Evolutionary conservation across 1,139 yeast species (phyloP).

Genomic region (Kodamaea sp.): DNA sequence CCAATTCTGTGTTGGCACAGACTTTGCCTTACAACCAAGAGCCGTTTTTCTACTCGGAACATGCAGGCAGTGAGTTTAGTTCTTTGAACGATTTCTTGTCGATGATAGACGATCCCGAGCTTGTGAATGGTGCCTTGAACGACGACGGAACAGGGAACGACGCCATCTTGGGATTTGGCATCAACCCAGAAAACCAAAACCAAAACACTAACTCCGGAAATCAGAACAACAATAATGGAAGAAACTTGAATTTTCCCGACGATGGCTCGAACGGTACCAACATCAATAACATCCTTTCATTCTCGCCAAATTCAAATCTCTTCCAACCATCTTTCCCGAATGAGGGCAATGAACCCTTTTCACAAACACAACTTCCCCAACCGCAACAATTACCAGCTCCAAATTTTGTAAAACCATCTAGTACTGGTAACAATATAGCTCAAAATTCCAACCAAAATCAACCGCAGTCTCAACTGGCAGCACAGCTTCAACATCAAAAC

Average conservation of each 20-base stretch:
- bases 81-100: constrained; percentile 86
- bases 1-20: constrained; percentile 40
- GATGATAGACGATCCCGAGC: constrained; percentile 84
- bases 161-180: constrained; percentile 23
- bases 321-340: constrained; percentile 20
- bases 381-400: constrained; percentile 1
- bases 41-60: constrained; percentile 84
- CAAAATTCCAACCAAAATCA: constrained; percentile 8
- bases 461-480: background rate
- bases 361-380: constrained; percentile 11
- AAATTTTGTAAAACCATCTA: constrained; percentile 1
- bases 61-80: constrained; percentile 90
- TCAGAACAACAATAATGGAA: constrained; percentile 1
- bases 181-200: constrained; percentile 2
- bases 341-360: constrained; percentile 13
- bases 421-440: constrained; percentile 13
- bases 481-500: constrained; percentile 2
- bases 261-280: constrained; percentile 9
- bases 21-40: constrained; percentile 58
- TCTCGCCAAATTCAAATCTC: constrained; percentile 31
- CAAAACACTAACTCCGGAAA: constrained; percentile 3
- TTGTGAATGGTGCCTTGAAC: constrained; percentile 52
- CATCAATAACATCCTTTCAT: constrained; percentile 28
- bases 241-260: background rate
- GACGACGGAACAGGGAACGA: constrained; percentile 31